These are phyloP conservation scores for Penicillium freii DNA, from an alignment of 2,329 filamentous ascomycete genomes.

Conservation along the genomic window DNA sequence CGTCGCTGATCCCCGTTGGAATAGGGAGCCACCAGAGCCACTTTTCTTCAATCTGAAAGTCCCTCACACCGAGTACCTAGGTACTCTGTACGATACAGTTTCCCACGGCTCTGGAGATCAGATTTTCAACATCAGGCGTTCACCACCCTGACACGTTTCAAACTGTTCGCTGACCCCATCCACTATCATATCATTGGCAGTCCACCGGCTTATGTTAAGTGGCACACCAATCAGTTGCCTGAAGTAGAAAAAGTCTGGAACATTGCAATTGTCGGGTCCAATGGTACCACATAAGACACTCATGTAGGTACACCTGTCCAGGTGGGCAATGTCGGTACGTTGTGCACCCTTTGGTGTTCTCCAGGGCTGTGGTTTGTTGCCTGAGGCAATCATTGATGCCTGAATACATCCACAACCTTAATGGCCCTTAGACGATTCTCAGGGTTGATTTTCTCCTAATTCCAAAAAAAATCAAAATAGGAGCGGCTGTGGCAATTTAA, in stretches of 20 bases:
- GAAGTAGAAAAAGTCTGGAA: slow-evolving; percentile 12
- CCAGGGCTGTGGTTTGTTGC: background rate
- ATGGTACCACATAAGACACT: slow-evolving; percentile 1
- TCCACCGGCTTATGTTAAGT: background rate
- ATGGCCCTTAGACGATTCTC: background rate
- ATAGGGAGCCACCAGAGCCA: background rate
- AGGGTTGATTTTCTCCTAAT: background rate
- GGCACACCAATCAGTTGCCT: slow-evolving; percentile 12
- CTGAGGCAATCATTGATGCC: background rate
- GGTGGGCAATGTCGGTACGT: background rate
- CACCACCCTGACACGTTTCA: slow-evolving; percentile 11
- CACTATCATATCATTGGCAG: slow-evolving; percentile 14
- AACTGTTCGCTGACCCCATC: slow-evolving; percentile 6
- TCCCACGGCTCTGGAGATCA: slow-evolving; percentile 3
- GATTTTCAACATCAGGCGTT: slow-evolving; percentile 4
- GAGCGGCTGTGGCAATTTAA: background rate
- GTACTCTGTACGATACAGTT: background rate
- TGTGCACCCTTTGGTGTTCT: background rate
- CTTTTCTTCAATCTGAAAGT: background rate
- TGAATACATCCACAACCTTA: background rate
- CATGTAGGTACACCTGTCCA: background rate
- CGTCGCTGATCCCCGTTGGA: slow-evolving; percentile 14
- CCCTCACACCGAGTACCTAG: background rate
- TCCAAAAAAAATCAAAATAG: background rate
- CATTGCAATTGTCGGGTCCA: slow-evolving; percentile 7